phyloP scores from a whole-genome alignment of 306 rosid species.

The Glycine latifolia region DNA sequence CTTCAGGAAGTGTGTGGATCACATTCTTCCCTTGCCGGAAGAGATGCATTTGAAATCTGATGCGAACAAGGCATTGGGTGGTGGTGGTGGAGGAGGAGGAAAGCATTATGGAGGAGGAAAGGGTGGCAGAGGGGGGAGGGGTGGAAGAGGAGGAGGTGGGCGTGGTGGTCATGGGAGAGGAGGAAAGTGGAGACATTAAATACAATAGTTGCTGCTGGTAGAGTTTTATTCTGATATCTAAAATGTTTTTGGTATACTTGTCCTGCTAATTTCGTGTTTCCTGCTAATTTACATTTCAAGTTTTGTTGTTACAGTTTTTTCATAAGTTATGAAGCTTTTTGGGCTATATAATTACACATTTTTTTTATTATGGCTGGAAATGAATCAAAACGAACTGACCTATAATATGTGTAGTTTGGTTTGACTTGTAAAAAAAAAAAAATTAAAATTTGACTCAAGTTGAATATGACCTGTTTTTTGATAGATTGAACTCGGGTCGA shows the following conservation, averaged over 20 bases:
- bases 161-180: no score
- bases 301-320: conserved; percentile 17
- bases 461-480: background rate
- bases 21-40: conserved; percentile 87
- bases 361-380: background rate
- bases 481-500: background rate
- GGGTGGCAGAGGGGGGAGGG: conserved; percentile 57
- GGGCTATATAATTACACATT: background rate
- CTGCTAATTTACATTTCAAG: conserved; percentile 21
- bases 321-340: conserved; percentile 16
- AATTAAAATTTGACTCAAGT: background rate
- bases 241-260: conserved; percentile 3
- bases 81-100: conserved; percentile 59
- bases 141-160: no score
- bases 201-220: conserved; percentile 20
- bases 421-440: background rate
- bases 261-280: background rate
- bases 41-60: conserved; percentile 64
- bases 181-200: no score
- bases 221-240: conserved; percentile 16
- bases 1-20: conserved; percentile 95
- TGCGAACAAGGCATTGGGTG: conserved; percentile 62
- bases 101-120: conserved; percentile 66
- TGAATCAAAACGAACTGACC: background rate
- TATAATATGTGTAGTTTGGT: background rate